A percentile compares a stretch with the other conserved stretches of the same genome.
Evolutionary conservation across 257 asterid genomes (phyloP).

Genomic region (Petunia axillaris): DNA sequence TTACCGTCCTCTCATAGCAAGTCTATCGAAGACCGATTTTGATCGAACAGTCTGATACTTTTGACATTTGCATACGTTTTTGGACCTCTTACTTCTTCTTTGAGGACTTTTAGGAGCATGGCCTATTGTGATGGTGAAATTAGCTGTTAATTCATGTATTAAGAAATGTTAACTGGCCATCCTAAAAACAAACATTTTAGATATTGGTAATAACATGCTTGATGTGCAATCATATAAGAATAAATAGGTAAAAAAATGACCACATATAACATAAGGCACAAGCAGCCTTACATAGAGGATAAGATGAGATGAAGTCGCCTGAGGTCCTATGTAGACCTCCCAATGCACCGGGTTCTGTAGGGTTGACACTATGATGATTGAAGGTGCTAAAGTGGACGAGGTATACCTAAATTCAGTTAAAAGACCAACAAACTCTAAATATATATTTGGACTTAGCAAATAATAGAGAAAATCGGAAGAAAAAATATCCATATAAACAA

Average conservation of each 20-base stretch:
- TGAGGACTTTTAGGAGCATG: neutral
- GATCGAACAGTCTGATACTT: neutral
- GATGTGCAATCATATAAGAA: neutral
- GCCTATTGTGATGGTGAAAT: neutral
- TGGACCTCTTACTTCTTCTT: neutral
- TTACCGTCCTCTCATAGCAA: neutral
- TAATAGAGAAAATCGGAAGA: neutral
- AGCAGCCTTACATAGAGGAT: neutral
- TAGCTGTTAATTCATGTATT: neutral
- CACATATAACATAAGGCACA: constrained; percentile 2
- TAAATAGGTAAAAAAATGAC: too few relatives aligned
- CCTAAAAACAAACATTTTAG: neutral
- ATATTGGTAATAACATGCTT: neutral
- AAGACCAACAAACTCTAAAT: neutral
- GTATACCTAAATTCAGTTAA: neutral
- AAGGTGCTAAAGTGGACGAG: neutral
- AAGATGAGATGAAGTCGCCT: neutral
- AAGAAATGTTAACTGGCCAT: neutral
- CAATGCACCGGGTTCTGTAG: neutral
- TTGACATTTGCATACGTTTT: constrained; percentile 3
- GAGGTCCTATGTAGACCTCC: neutral
- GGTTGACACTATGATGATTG: neutral
- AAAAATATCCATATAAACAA: neutral
- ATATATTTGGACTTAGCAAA: neutral
- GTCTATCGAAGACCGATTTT: neutral